Percentiles rank a stretch among this genome's conserved stretches.
Evolutionary conservation across 1,139 yeast genomes (phyloP).

Genomic region (Blastobotrys aristatus): DNA sequence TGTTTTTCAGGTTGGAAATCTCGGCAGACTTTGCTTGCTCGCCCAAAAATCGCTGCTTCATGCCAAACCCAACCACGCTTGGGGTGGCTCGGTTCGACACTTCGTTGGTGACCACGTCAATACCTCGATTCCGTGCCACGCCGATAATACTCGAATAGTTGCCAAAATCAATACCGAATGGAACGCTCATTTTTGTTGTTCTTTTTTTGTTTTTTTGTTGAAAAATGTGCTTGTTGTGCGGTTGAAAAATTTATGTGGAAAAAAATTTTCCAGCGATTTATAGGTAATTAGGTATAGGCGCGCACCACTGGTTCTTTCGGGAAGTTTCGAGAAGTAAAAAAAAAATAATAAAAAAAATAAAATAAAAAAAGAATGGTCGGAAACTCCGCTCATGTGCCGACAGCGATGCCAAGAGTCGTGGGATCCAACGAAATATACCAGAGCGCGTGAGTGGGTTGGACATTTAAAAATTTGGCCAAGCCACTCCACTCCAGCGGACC

Average conservation of each 20-base stretch:
- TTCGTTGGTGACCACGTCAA: constrained; percentile 96
- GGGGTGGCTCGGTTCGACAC: constrained; percentile 98
- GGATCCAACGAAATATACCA: no score
- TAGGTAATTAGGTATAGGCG: neutral
- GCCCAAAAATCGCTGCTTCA: constrained; percentile 85
- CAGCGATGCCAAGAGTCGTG: neutral
- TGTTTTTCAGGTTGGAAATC: constrained; percentile 91
- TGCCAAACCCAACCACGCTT: constrained; percentile 87
- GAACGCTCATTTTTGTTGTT: constrained; percentile 58
- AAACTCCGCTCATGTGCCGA: neutral
- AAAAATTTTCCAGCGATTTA: neutral
- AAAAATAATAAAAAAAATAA: neutral
- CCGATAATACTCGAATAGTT: constrained; percentile 89
- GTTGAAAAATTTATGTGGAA: constrained; percentile 2
- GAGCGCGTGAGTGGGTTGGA: no score
- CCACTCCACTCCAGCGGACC: no score
- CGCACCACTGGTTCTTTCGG: no score
- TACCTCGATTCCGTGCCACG: constrained; percentile 97
- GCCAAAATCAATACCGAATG: constrained; percentile 98
- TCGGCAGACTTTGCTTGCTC: constrained; percentile 95
- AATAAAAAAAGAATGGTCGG: neutral
- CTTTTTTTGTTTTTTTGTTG: constrained; percentile 4
- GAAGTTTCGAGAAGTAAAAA: constrained; percentile 8
- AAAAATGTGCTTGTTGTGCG: constrained; percentile 5
- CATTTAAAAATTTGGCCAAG: no score